These are phyloP conservation scores for Moelleriella libera DNA, from an alignment of 2,329 filamentous ascomycete species.

Conservation along the genomic window DNA sequence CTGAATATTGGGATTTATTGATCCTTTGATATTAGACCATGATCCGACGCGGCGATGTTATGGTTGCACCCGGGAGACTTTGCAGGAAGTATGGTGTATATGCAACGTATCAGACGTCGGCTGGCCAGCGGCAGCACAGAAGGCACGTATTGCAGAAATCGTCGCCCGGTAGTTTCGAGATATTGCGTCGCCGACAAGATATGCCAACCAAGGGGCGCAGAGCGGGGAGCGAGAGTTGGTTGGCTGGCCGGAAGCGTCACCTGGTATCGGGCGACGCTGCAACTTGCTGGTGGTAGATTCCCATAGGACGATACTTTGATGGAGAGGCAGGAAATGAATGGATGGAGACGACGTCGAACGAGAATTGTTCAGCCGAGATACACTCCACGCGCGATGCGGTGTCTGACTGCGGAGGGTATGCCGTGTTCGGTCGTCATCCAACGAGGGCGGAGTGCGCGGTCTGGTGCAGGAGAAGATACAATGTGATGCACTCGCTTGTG, in stretches of 20 bases:
- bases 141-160: not conserved
- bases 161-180: not conserved
- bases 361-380: not conserved
- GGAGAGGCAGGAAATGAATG: too few relatives aligned
- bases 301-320: not conserved
- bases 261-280: not conserved
- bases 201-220: not conserved
- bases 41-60: too few relatives aligned
- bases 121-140: too few relatives aligned
- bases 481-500: not conserved
- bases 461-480: not conserved
- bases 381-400: not conserved
- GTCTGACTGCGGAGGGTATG: slow-evolving; percentile 2
- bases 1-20: too few relatives aligned
- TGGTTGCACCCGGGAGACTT: too few relatives aligned
- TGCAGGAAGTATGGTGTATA: too few relatives aligned
- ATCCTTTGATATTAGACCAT: too few relatives aligned
- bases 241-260: not conserved
- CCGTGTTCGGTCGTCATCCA: not conserved
- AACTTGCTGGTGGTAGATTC: not conserved
- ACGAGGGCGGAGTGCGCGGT: not conserved
- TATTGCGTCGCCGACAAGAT: not conserved
- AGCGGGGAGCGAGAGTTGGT: not conserved
- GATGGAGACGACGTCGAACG: too few relatives aligned
- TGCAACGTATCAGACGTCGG: too few relatives aligned